Percentiles rank a stretch among this genome's conserved stretches.
phyloP scores from a whole-genome alignment of 345 rosid species.

The Trapa incisa region DNA sequence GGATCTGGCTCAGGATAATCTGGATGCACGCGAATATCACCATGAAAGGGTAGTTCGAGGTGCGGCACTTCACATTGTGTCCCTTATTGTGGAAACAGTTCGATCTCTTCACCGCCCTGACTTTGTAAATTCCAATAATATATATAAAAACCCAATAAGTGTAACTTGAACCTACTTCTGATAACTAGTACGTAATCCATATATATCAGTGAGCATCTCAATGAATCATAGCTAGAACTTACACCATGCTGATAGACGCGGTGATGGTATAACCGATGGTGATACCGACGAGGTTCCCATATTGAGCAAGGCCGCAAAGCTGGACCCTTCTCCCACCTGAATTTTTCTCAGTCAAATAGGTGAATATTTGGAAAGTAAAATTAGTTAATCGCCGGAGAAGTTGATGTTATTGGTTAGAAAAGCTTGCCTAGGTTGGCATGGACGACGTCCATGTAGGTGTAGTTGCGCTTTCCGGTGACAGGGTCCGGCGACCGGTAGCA shows the following conservation, averaged over 20 bases:
- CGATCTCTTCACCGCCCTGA: conserved; percentile 45
- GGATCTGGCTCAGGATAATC: conserved; percentile 68
- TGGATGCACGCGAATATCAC: conserved; percentile 51
- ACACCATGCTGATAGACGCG: conserved; percentile 90
- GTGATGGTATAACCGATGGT: conserved; percentile 82
- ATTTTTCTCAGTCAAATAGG: background rate
- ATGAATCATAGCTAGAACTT: conserved; percentile 14
- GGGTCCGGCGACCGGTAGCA: conserved; percentile 66
- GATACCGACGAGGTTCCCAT: conserved; percentile 50
- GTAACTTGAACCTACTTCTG: too few relatives aligned
- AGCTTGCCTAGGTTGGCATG: conserved; percentile 48
- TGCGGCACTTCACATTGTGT: conserved; percentile 36
- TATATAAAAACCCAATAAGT: background rate
- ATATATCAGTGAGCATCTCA: too few relatives aligned
- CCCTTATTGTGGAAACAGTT: conserved; percentile 74
- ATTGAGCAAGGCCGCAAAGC: conserved; percentile 73
- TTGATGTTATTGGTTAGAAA: too few relatives aligned
- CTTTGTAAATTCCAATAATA: background rate
- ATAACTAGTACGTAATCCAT: too few relatives aligned
- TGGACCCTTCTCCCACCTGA: conserved; percentile 42
- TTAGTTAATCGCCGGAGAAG: too few relatives aligned
- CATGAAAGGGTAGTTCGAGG: conserved; percentile 56
- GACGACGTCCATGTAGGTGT: conserved; percentile 85
- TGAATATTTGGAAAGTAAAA: background rate
- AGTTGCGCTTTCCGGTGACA: conserved; percentile 57